Evolutionary conservation across 352 stramenopile species (phyloP), one percentile per base, ranked within the genome.

Genomic region (Albugo laibachii): DNA sequence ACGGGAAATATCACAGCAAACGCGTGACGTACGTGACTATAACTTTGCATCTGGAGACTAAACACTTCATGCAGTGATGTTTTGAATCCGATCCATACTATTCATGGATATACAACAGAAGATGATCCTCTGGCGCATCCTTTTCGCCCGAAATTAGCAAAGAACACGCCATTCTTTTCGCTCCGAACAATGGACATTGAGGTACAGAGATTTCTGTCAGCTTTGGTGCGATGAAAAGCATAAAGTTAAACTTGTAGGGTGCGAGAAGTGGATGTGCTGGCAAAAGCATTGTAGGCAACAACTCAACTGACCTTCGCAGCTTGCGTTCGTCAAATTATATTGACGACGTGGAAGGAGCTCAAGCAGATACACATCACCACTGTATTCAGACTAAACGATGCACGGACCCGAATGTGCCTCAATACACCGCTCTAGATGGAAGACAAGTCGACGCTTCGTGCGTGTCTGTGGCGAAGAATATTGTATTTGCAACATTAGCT

Each of bases 71-170:
- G 38, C 38, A 86, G 69, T 4, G 67, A 86, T 40, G 63, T 80
- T n/a, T 38, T 86, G 20, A 75, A 83, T 49, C 74, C 74, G 1
- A 61, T 80, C n/a, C 82, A 83, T 53, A 72, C 53, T 1, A 56
- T 86, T n/a, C 73, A 86, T 24, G 70, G 74, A 45, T 67, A 70
- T 53, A 81, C 56, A 3, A 52, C 57, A 36, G 36, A 58, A 24
- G 68, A 82, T 48, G 74, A 86, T 24, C 54, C 57, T 21, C 58
- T 73, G 13, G 63, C 62, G 40, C 69, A 59, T 1, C 62, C 74
- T 13, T 59, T 62, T 38, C 46, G 44, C 5, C 63, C 68, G 12
- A 69, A 86, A 27, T 62, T 53, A 10, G 58, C 63, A 46, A 58
- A 63, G 27, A 61, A 83, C 44, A 79, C 83, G 24, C 65, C 65